Evolutionary conservation across 1,139 yeast genomes (phyloP).

Genomic region (Kazachstania sp.): DNA sequence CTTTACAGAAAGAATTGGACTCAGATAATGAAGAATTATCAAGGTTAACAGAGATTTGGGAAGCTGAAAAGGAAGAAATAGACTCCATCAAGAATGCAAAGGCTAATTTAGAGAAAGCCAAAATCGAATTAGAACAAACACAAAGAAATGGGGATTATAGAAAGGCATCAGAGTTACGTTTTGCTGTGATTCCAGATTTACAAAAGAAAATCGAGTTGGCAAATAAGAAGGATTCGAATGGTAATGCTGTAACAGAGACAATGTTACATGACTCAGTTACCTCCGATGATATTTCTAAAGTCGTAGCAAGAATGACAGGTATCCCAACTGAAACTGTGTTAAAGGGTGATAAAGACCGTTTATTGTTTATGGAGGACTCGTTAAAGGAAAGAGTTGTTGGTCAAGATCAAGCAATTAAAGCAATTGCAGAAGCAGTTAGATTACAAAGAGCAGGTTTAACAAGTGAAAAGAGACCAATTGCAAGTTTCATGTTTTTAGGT

Average conservation of each 20-base stretch:
- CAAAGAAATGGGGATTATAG: conserved; percentile 83
- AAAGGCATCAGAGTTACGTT: conserved; percentile 81
- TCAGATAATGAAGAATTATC: conserved; percentile 55
- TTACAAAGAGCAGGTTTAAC: conserved; percentile 94
- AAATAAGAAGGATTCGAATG: conserved; percentile 29
- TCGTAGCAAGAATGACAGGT: conserved; percentile 90
- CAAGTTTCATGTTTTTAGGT: conserved; percentile 90
- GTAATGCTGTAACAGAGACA: conserved; percentile 9
- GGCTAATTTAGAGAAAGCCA: conserved; percentile 74
- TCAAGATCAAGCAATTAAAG: conserved; percentile 87
- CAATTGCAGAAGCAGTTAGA: conserved; percentile 90
- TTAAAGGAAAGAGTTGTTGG: conserved; percentile 78
- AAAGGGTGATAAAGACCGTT: conserved; percentile 90
- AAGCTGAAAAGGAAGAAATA: conserved; percentile 63
- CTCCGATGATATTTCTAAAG: conserved; percentile 86
- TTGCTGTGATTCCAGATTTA: conserved; percentile 73
- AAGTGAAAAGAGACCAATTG: conserved; percentile 88
- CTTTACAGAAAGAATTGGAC: conserved; percentile 56
- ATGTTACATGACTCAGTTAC: conserved; percentile 88
- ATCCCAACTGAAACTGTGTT: conserved; percentile 86
- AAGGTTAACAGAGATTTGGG: conserved; percentile 79
- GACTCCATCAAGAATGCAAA: conserved; percentile 73
- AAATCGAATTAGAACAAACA: conserved; percentile 69
- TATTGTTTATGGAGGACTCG: conserved; percentile 77
- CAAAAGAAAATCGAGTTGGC: conserved; percentile 54